Evolutionary conservation across 177 flowering plant species (phyloP).

Genomic region (Vitis hybrid): DNA sequence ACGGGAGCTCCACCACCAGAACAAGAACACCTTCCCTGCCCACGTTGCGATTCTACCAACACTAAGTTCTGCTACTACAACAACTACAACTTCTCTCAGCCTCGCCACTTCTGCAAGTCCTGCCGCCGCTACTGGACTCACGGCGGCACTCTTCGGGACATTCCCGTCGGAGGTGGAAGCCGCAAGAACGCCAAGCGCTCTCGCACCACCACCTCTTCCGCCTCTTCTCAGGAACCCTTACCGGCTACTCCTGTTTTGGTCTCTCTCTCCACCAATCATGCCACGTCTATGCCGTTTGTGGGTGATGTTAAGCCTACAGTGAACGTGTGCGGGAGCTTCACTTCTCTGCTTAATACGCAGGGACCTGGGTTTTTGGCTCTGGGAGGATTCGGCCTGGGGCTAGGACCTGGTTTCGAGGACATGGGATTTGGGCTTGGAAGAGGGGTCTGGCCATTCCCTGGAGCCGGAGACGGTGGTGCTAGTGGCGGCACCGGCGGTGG

Average conservation of each 20-base stretch:
- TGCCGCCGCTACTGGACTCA: conserved; percentile 96
- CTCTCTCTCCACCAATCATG: conserved; percentile 17
- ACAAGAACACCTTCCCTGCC: conserved; percentile 66
- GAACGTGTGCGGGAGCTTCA: conserved; percentile 40
- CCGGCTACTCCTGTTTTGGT: conserved; percentile 22
- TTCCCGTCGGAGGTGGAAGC: conserved; percentile 83
- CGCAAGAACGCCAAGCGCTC: conserved; percentile 67
- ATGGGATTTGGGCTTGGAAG: conserved; percentile 51
- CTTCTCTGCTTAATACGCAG: conserved; percentile 50
- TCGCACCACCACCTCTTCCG: conserved; percentile 30
- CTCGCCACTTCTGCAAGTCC: conserved; percentile 87
- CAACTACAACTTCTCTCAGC: conserved; percentile 91
- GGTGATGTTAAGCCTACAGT: conserved; percentile 14
- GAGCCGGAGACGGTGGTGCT: conserved; percentile 26
- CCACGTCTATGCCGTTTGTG: conserved; percentile 13
- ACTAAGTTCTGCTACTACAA: conserved; percentile 97
- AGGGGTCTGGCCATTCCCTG: conserved; percentile 44
- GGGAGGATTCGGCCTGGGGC: conserved; percentile 61
- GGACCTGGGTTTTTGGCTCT: conserved; percentile 51
- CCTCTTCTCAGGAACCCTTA: conserved; percentile 14
- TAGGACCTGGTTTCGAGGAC: conserved; percentile 49
- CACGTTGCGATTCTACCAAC: conserved; percentile 83
- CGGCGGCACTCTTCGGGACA: conserved; percentile 84
- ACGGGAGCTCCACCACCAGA: conserved; percentile 42
- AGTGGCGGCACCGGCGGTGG: conserved; percentile 4